Evolutionary conservation across 2,329 filamentous ascomycete genomes (phyloP), one percentile per base, ranked within the genome.

Genomic region (Trichoderma hamatum): DNA sequence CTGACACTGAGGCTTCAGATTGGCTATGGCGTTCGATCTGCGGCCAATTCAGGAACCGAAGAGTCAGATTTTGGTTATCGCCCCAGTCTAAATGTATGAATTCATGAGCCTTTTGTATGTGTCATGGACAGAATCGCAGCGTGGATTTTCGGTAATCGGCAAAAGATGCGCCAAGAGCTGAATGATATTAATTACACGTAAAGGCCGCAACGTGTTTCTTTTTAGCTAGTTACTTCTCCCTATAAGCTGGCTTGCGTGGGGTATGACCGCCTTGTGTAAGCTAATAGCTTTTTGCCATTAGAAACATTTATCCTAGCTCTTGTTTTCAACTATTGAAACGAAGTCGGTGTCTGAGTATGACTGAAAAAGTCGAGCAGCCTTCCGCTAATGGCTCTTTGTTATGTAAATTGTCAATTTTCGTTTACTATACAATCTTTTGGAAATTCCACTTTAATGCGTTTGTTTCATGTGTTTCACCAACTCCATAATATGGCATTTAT

Each of bases 1-100:
- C 19, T 66, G 26, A 1, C 26, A 2, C 7, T 28, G 43, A 67
- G 64, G 9, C 54, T 21, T 51, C 30, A 59, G 36, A 67, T 67
- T 67, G 64, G 64, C 39, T 4, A 24, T 21, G 14, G 36, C 14
- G n/a, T 14, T 46, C 16, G 36, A 58, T 55, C 49, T 64, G 61
- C 61, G 24, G 24, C 61, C 49, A 16, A 55, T 34, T 66, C 63
- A 66, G 63, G 63, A 49, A 66, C 63, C 63, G 52, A 49, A 66
- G 21, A 54, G 6, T 32, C 11, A 34, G n/a, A 56, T 26, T 58
- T 49, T 26, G n/a, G 32, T 26, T 16, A 43, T 16, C 4, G 11
- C 28, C 60, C 60, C 46, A 21, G 56, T 43, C 14, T 11, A 6
- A 46, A 43, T 28, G 3, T 1, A 13, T 19, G n/a, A 32, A 19